Evolutionary conservation across 345 rosid species (phyloP), one percentile per base, ranked within the genome.

Genomic region (Orychophragmus violaceus): DNA sequence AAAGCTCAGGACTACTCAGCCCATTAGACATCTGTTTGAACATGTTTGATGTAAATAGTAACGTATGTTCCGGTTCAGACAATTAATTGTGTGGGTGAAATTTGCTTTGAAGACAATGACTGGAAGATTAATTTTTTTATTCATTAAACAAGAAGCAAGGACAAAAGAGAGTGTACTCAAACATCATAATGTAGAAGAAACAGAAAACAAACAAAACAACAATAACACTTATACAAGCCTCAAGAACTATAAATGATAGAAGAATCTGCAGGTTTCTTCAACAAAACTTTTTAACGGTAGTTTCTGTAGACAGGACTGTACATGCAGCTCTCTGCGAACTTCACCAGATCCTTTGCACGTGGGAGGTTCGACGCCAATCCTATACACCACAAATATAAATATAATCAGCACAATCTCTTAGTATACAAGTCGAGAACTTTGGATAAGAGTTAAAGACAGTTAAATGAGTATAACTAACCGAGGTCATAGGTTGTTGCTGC

Each of bases 401-500:
- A 42, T 18, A 12, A 33, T 57, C 74, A 14, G 24, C 30, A 19
- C 24, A 44, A 0, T 65, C 24, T 32, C 24, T 42, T 17, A 2
- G n/a, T 42, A 14, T n/a, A 33, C 1, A 9, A 66, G 17, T 41
- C 48, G 13, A 59, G 23, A 35, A 19, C 8, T 37, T 60, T n/a
- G 10, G 41, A 14, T 23, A 6, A 25, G 42, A 23, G 18, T 5
- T 62, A 12, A 29, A 16, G 35, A 22, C 17, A 2, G 37, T 46
- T n/a, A 46, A 33, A 46, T 62, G 13, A 30, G 49, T 30, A 13
- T 10, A 53, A 71, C 91, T 78, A 59, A 92, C 98, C 96, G 19
- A 90, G 96, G 74, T 90, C 95, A 74, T 94, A 94, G 52, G 87
- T 90, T 77, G 82, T 94, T n/a, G 90, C 96, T 36, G 97, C 97